Percentiles rank a stretch among this genome's conserved stretches.
phyloP scores from a whole-genome alignment of 140 eudicot genomes.

The Anethum foeniculum region DNA sequence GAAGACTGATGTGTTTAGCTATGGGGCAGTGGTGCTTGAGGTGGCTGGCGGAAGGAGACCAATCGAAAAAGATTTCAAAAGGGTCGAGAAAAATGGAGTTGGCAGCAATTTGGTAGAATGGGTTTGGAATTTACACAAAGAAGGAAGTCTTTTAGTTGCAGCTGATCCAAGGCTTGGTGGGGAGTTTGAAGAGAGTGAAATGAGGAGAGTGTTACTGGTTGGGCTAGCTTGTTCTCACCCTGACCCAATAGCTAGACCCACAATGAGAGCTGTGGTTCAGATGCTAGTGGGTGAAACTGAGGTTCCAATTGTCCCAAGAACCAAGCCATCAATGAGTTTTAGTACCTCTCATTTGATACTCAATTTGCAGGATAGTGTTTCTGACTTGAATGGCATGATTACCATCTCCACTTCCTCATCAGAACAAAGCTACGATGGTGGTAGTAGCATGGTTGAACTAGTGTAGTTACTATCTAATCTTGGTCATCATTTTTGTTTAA shows the following conservation, averaged over 20 bases:
- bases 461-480: constrained; percentile 29
- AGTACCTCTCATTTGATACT: constrained; percentile 57
- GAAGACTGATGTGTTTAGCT: constrained; percentile 82
- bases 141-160: constrained; percentile 50
- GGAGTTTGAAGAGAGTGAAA: constrained; percentile 60
- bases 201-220: constrained; percentile 56
- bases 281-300: constrained; percentile 78
- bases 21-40: constrained; percentile 85
- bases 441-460: constrained; percentile 27
- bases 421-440: constrained; percentile 41
- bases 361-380: constrained; percentile 77
- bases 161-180: constrained; percentile 56
- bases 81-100: constrained; percentile 30
- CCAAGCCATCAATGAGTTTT: constrained; percentile 56
- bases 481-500: neutral
- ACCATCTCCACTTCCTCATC: constrained; percentile 68
- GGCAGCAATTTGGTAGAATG: constrained; percentile 70
- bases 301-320: constrained; percentile 72
- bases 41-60: constrained; percentile 87
- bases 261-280: constrained; percentile 80
- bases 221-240: constrained; percentile 89
- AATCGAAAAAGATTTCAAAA: constrained; percentile 45
- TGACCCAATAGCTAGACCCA: constrained; percentile 77
- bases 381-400: constrained; percentile 70
- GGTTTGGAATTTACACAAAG: constrained; percentile 83